Conservation (phyloP, 108 stramenopile species). For the Nitzschia sp. region DNA sequence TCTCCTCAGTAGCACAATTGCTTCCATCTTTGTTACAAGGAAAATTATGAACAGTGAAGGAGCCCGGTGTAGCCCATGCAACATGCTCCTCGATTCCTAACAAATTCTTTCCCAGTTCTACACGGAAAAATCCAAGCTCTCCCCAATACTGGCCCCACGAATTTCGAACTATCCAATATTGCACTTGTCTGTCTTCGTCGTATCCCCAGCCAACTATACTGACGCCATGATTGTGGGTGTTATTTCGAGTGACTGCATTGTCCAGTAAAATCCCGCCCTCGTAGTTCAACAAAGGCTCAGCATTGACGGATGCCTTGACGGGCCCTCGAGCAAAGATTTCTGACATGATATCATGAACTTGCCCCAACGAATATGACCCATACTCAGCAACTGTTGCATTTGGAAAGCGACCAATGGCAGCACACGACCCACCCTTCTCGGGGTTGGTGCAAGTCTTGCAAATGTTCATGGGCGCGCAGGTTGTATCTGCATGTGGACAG, state of each 20-base stretch:
- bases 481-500: slow-evolving; percentile 74
- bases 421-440: slow-evolving; percentile 33
- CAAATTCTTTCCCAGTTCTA: slow-evolving; percentile 64
- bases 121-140: slow-evolving; percentile 71
- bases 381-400: slow-evolving; percentile 90
- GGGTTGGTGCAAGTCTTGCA: slow-evolving; percentile 75
- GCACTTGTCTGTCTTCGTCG: slow-evolving; percentile 31
- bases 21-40: slow-evolving; percentile 75
- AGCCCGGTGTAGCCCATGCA: slow-evolving; percentile 80
- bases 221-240: slow-evolving; percentile 63
- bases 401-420: slow-evolving; percentile 65
- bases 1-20: slow-evolving; percentile 42
- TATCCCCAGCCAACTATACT: slow-evolving; percentile 88
- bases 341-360: slow-evolving; percentile 74
- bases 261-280: slow-evolving; percentile 60
- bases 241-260: slow-evolving; percentile 38
- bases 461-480: slow-evolving; percentile 71
- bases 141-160: slow-evolving; percentile 64
- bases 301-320: slow-evolving; percentile 86
- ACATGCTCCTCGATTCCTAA: slow-evolving; percentile 78
- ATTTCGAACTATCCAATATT: slow-evolving; percentile 93
- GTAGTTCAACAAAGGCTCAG: slow-evolving; percentile 59
- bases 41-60: slow-evolving; percentile 65
- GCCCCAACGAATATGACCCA: slow-evolving; percentile 64
- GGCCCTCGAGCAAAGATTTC: slow-evolving; percentile 93